phyloP scores from a whole-genome alignment of 2,329 filamentous ascomycete genomes.

The Chrysoporthe deuterocubensis region DNA sequence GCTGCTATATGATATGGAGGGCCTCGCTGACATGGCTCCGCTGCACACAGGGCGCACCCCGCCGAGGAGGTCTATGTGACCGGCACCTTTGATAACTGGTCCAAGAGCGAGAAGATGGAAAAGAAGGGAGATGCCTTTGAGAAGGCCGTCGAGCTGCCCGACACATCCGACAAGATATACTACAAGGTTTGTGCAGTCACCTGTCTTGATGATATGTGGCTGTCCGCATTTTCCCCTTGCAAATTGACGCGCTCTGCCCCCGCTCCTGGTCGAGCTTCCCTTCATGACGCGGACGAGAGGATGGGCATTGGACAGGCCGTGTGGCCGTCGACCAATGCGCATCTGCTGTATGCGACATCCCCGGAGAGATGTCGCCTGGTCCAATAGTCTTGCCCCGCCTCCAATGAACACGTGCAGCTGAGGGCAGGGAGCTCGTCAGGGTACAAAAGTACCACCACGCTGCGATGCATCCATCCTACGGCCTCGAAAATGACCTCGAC shows the following conservation, averaged over 20 bases:
- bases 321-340: conserved; percentile 7
- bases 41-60: conserved; percentile 70
- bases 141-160: conserved; percentile 74
- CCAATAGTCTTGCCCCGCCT: conserved; percentile 12
- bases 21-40: conserved; percentile 26
- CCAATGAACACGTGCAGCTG: conserved; percentile 18
- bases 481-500: conserved; percentile 5
- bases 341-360: conserved; percentile 4
- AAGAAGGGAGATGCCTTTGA: conserved; percentile 75
- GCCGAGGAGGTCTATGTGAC: conserved; percentile 92
- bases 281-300: conserved; percentile 6
- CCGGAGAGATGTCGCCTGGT: conserved; percentile 8
- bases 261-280: neutral
- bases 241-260: conserved; percentile 19
- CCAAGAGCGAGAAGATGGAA: conserved; percentile 81
- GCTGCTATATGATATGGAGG: conserved; percentile 1
- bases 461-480: neutral
- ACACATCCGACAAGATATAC: conserved; percentile 72
- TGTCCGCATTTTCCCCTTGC: conserved; percentile 17
- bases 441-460: neutral
- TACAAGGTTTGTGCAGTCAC: conserved; percentile 78
- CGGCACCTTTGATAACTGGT: conserved; percentile 94
- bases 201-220: conserved; percentile 22
- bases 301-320: conserved; percentile 7
- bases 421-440: conserved; percentile 1